phyloP scores from a whole-genome alignment of 371 early-diverging fungal genomes.

The Chytridiales sp. region DNA sequence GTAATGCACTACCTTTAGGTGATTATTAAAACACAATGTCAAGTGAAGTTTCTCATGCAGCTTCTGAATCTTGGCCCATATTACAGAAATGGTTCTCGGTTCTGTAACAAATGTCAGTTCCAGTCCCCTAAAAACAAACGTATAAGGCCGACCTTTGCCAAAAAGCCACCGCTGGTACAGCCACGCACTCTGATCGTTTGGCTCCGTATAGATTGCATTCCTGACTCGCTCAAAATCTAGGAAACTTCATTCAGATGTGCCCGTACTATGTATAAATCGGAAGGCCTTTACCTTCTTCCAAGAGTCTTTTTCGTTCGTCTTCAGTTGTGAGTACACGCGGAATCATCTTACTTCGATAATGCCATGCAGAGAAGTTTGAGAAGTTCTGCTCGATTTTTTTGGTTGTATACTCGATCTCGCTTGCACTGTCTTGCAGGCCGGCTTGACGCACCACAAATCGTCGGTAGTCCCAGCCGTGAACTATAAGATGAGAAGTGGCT shows the following conservation, averaged over 20 bases:
- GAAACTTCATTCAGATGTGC: neutral
- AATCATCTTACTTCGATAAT: slow-evolving; percentile 81
- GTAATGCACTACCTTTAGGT: neutral
- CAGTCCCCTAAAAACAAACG: neutral
- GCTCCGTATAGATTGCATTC: slow-evolving; percentile 91
- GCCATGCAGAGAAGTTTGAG: slow-evolving; percentile 97
- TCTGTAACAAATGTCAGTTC: neutral
- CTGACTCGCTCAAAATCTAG: slow-evolving; percentile 79
- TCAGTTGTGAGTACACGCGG: slow-evolving; percentile 53
- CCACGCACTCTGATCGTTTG: slow-evolving; percentile 96
- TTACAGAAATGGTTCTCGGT: slow-evolving; percentile 6
- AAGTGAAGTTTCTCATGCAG: neutral
- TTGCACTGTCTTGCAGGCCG: slow-evolving; percentile 32
- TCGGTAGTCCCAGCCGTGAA: slow-evolving; percentile 96
- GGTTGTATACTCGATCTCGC: slow-evolving; percentile 82
- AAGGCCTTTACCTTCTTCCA: slow-evolving; percentile 26
- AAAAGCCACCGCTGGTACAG: slow-evolving; percentile 89
- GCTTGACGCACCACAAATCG: slow-evolving; percentile 69
- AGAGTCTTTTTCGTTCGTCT: slow-evolving; percentile 14
- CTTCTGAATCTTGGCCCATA: neutral
- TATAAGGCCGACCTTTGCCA: slow-evolving; percentile 53
- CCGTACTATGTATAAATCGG: neutral
- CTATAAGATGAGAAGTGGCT: slow-evolving; percentile 42
- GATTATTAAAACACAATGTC: slow-evolving; percentile 24
- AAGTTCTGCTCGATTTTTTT: slow-evolving; percentile 84